A percentile compares a stretch with the other conserved stretches of the same genome.
Evolutionary conservation across 768 basidiomycete species (phyloP).

Genomic region (Dacryopinax spathularia): DNA sequence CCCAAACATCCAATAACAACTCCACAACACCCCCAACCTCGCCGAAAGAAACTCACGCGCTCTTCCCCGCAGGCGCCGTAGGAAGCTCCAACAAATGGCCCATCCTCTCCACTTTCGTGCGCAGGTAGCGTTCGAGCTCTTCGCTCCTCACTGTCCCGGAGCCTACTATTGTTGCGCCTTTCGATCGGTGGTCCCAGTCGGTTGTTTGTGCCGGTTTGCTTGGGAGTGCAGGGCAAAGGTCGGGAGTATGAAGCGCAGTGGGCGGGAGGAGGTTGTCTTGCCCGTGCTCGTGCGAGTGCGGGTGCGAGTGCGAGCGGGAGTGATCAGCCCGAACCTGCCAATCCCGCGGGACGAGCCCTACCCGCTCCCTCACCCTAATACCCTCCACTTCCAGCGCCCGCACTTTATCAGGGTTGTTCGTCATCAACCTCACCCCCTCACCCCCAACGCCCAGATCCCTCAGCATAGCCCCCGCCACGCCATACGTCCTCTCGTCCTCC

Average conservation of each 20-base stretch:
- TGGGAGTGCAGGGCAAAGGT: background rate
- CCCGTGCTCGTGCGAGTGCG: slow-evolving; percentile 3
- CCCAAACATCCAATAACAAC: slow-evolving; percentile 4
- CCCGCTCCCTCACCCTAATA: slow-evolving; percentile 63
- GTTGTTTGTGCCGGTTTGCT: slow-evolving; percentile 10
- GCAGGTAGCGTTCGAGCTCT: slow-evolving; percentile 86
- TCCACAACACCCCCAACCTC: slow-evolving; percentile 1
- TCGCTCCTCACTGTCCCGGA: slow-evolving; percentile 59
- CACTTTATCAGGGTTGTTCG: slow-evolving; percentile 98
- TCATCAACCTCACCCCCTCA: slow-evolving; percentile 62
- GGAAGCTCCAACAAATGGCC: slow-evolving; percentile 69
- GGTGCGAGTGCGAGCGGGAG: background rate
- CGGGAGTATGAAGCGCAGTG: slow-evolving; percentile 4
- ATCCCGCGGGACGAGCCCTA: slow-evolving; percentile 86
- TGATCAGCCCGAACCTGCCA: slow-evolving; percentile 45
- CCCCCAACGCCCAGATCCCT: slow-evolving; percentile 67
- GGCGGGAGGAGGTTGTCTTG: no score
- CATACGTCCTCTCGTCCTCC: slow-evolving; percentile 89
- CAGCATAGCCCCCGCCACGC: slow-evolving; percentile 78
- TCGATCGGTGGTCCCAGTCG: slow-evolving; percentile 26
- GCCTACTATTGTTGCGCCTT: slow-evolving; percentile 70
- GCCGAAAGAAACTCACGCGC: background rate
- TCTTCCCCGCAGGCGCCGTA: background rate
- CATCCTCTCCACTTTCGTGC: slow-evolving; percentile 94
- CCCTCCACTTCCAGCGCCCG: slow-evolving; percentile 74